Base-by-base conservation (phyloP, 495 filamentous ascomycete genomes). In the Lindgomyces ingoldianus region DNA sequence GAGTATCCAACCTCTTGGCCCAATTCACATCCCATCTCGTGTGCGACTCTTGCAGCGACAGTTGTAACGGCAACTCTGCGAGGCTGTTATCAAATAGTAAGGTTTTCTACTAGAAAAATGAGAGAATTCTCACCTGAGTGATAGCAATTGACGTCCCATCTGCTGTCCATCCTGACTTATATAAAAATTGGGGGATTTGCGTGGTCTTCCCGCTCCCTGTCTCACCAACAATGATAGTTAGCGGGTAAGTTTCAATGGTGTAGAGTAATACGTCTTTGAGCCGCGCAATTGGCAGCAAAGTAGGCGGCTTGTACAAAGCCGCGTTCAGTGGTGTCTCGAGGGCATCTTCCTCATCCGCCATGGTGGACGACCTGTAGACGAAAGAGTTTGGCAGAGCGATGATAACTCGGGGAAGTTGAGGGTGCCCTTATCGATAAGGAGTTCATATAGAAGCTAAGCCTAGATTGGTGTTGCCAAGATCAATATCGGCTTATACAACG, bases 1-100 rank as follows among this genome's bases (percentile, higher is more conserved):
- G 91, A 92, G 73, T 97, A 98, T 48, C 95, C 95, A 56, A 98
- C 92, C 70, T 97, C 90, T 77, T 96, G 91, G 18, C 94, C 95
- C 21, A 98, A 67, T 67, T 93, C 88, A 73, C 90, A 91, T 11
- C 91, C 87, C 83, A 92, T 88, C 76, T 99, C 94, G 65, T 96
- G 89, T 3, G 94, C 95, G 18, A 98, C 94, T 72, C 94, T 80
- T 12, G 87, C 82, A 45, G 95, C 94, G 33, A 98, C 91, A 8
- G 91, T 95, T 10, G 91, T 96, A 44, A 92, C 94, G 66, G 94
- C 94, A 45, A 98, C 91, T 67, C 95, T 83, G 18, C 94, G 87
- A 27, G 94, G 94, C 90, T 97, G 81, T 48, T 78, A 75, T 57
- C 70, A 64, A 82, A 81, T 72, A 84, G 71, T 25, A 60, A 44